Conservation (phyloP, 805 yeast genomes). For the Wickerhamiella australiensis region DNA sequence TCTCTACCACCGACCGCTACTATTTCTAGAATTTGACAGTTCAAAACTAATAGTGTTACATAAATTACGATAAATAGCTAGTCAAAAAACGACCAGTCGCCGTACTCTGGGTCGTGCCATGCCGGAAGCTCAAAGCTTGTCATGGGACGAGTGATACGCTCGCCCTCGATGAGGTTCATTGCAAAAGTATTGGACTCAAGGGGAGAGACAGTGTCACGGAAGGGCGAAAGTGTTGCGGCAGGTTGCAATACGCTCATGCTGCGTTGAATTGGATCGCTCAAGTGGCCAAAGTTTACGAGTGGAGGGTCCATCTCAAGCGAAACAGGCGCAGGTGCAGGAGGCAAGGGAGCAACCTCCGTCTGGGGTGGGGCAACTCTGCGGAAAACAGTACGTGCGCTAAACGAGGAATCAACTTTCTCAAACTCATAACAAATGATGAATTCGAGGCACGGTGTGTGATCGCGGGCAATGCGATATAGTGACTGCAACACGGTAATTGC, state of each 20-base stretch:
- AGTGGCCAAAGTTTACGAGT: slow-evolving; percentile 3
- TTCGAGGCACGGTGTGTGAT: slow-evolving; percentile 19
- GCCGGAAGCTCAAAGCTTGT: slow-evolving; percentile 15
- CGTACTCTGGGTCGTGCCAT: slow-evolving; percentile 14
- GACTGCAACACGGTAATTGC: slow-evolving; percentile 29
- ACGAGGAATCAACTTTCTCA: slow-evolving; percentile 27
- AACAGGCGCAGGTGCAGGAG: slow-evolving; percentile 6
- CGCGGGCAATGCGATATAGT: slow-evolving; percentile 20
- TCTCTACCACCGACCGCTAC: no score
- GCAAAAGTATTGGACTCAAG: slow-evolving; percentile 6
- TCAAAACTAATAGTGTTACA: slow-evolving; percentile 7
- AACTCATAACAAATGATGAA: slow-evolving; percentile 29
- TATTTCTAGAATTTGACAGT: no score
- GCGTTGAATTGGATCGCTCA: slow-evolving; percentile 8
- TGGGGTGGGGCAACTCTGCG: slow-evolving; percentile 20
- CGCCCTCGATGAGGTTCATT: slow-evolving; percentile 13
- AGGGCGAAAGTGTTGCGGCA: slow-evolving; percentile 8
- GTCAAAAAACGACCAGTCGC: slow-evolving; percentile 16
- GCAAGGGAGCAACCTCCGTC: slow-evolving; percentile 2
- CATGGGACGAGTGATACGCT: slow-evolving; percentile 14
- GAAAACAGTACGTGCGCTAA: slow-evolving; percentile 29
- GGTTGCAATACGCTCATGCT: slow-evolving; percentile 11
- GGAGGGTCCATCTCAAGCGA: slow-evolving; percentile 10
- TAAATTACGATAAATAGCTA: slow-evolving; percentile 11
- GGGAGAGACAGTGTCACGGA: not conserved